These are phyloP conservation scores for Rhizopogon vesiculosus DNA, from an alignment of 768 basidiomycete genomes.

Conservation along the genomic window DNA sequence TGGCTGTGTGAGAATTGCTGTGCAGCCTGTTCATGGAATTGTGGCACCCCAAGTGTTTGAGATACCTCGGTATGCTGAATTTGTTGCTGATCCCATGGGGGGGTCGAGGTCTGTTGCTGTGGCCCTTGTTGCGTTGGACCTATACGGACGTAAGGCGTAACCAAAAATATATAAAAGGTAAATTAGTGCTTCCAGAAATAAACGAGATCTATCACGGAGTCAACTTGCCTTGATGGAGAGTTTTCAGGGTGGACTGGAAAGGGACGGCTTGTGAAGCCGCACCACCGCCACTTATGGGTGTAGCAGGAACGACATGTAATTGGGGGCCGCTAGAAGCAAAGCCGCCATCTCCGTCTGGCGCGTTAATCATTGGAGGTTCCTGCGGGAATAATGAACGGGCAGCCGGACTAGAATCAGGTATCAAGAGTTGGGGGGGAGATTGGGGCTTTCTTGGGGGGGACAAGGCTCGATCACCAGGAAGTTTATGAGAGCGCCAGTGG, in stretches of 20 bases:
- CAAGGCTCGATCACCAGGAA: constrained; percentile 37
- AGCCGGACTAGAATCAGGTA: constrained; percentile 51
- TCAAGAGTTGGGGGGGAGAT: constrained; percentile 57
- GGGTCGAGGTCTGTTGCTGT: constrained; percentile 30
- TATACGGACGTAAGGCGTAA: constrained; percentile 24
- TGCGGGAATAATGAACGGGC: constrained; percentile 33
- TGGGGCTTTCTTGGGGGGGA: constrained; percentile 49
- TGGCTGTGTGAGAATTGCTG: constrained; percentile 31
- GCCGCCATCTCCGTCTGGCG: constrained; percentile 53
- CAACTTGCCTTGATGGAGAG: constrained; percentile 51
- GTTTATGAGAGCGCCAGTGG: constrained; percentile 45
- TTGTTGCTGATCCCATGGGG: constrained; percentile 32
- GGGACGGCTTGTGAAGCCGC: constrained; percentile 40
- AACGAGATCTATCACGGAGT: constrained; percentile 21
- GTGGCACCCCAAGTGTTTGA: constrained; percentile 25
- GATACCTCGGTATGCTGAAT: constrained; percentile 29
- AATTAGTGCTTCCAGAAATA: constrained; percentile 27
- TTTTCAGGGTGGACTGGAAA: constrained; percentile 47
- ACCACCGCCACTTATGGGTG: constrained; percentile 66
- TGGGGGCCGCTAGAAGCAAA: constrained; percentile 48
- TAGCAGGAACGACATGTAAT: constrained; percentile 79
- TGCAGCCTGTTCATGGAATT: constrained; percentile 23
- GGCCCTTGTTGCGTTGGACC: constrained; percentile 25
- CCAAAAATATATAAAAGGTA: constrained; percentile 19
- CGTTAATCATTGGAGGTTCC: constrained; percentile 50